These are phyloP conservation scores for Smittium culicis DNA, from an alignment of 371 early-diverging fungal species.

Conservation along the genomic window DNA sequence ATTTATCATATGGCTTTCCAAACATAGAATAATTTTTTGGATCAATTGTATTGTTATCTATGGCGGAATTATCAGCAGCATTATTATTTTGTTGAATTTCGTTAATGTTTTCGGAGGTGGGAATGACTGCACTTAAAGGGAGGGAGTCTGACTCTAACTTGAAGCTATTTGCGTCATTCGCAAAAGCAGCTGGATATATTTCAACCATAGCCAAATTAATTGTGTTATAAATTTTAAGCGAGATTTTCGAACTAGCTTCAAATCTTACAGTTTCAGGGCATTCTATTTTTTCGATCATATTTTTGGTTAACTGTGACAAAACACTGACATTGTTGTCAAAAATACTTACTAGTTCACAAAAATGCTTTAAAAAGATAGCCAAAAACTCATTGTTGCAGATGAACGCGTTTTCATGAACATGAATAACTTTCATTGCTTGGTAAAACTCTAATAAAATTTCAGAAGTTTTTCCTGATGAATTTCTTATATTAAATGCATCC, in stretches of 20 bases:
- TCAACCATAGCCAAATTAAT: neutral
- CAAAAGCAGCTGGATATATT: neutral
- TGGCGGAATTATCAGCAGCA: neutral
- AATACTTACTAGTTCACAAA: neutral
- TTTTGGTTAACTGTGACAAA: neutral
- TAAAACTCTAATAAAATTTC: neutral
- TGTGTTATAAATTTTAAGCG: neutral
- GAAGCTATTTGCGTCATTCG: neutral
- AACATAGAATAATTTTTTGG: neutral
- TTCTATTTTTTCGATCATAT: neutral
- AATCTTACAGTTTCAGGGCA: neutral
- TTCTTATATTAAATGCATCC: too few relatives aligned
- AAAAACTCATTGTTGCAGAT: constrained; percentile 2
- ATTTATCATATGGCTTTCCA: neutral
- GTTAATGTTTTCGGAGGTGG: neutral
- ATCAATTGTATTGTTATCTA: neutral
- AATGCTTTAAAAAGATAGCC: neutral
- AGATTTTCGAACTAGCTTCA: neutral
- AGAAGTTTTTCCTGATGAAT: too few relatives aligned
- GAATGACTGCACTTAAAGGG: neutral
- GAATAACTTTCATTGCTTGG: neutral
- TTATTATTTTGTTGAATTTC: neutral
- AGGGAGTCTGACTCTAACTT: neutral
- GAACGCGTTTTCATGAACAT: constrained; percentile 8
- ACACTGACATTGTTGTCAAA: neutral